These are phyloP conservation scores for Solanum gracilifrons DNA, from an alignment of 257 asterid genomes.

Conservation along the genomic window DNA sequence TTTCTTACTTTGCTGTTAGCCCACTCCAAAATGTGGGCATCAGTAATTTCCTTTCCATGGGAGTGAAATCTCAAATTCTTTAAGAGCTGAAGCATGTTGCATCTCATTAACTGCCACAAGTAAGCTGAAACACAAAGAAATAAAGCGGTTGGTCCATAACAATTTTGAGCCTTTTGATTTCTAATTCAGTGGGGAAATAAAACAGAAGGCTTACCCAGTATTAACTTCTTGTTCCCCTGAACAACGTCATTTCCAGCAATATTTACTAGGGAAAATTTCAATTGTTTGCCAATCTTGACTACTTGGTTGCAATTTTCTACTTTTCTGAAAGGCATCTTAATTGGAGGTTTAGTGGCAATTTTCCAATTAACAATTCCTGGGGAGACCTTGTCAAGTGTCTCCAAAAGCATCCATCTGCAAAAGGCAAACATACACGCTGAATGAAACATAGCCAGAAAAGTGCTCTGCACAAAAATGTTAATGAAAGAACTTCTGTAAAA, in stretches of 20 bases:
- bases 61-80: constrained; percentile 82
- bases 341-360: constrained; percentile 87
- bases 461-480: background rate
- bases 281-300: constrained; percentile 79
- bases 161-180: background rate
- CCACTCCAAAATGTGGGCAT: constrained; percentile 79
- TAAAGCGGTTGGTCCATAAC: constrained; percentile 4
- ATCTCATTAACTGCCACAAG: constrained; percentile 93
- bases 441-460: background rate
- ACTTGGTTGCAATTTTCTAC: constrained; percentile 98
- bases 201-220: constrained; percentile 43
- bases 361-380: constrained; percentile 94
- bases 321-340: constrained; percentile 88
- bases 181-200: background rate
- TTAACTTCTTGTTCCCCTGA: constrained; percentile 90
- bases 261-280: constrained; percentile 88
- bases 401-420: constrained; percentile 85
- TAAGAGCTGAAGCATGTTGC: constrained; percentile 80
- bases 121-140: constrained; percentile 46
- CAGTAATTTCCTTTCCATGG: constrained; percentile 77
- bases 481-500: background rate
- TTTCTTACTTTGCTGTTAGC: constrained; percentile 69
- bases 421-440: background rate
- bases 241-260: constrained; percentile 90
- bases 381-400: constrained; percentile 84